Percentiles rank a stretch among this genome's conserved stretches.
phyloP scores from a whole-genome alignment of 352 stramenopile species.

The Phytophthora sp. region DNA sequence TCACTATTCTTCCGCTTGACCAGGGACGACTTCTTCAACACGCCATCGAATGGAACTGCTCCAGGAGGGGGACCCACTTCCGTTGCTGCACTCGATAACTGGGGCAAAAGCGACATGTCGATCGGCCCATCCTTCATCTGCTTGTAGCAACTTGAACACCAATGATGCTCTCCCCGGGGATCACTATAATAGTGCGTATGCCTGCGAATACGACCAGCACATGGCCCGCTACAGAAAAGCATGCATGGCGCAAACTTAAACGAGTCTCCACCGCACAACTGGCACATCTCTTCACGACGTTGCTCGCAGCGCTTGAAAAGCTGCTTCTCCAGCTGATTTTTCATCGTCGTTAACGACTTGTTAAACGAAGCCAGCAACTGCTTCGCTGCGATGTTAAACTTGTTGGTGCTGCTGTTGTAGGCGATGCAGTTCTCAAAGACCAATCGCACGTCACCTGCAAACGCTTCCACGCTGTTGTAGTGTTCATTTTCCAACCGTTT shows the following conservation, averaged over 20 bases:
- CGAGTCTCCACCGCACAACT: constrained; percentile 87
- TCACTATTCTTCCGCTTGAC: constrained; percentile 99
- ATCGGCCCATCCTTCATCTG: constrained; percentile 93
- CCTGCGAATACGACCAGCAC: constrained; percentile 78
- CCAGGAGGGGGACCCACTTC: constrained; percentile 42
- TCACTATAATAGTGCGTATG: constrained; percentile 91
- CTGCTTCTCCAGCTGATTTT: constrained; percentile 85
- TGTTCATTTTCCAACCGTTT: constrained; percentile 95
- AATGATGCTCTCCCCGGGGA: constrained; percentile 83
- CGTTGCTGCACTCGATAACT: constrained; percentile 68
- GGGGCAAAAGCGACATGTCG: constrained; percentile 86
- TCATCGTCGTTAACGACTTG: constrained; percentile 63
- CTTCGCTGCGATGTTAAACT: constrained; percentile 88
- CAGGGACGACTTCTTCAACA: constrained; percentile 94
- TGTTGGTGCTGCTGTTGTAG: constrained; percentile 91
- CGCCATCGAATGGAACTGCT: constrained; percentile 55
- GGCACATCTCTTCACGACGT: constrained; percentile 88
- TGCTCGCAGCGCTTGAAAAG: constrained; percentile 86
- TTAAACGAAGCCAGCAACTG: constrained; percentile 83
- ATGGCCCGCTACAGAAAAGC: constrained; percentile 89
- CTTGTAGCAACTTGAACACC: constrained; percentile 90
- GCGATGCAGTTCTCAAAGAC: constrained; percentile 92
- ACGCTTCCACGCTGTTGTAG: constrained; percentile 92
- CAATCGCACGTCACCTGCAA: constrained; percentile 86
- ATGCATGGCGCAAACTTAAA: constrained; percentile 92